Evolutionary conservation across 192 early-diverging fungal genomes (phyloP), one percentile per base, ranked within the genome.

Genomic region (Podila horticola): DNA sequence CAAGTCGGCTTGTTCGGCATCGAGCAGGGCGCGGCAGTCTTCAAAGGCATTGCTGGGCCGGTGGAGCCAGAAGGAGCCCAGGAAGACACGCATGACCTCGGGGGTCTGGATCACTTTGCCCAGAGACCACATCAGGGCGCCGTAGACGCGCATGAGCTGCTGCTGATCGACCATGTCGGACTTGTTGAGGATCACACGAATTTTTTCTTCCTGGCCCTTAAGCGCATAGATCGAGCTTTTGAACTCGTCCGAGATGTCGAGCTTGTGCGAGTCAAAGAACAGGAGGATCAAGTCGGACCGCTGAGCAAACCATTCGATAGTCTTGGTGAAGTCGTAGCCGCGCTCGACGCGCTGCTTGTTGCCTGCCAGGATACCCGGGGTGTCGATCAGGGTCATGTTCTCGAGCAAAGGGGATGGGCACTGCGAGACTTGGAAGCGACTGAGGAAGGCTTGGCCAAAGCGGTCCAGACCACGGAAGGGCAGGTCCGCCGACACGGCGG

Each of bases 61-160:
- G 31, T 89, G 82, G 5, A 88, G 84, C 95, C 95, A 95, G 81
- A 96, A 95, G 28, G 91, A 93, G n/a, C 92, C 88, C 62, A 93
- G 66, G 69, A 91, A 96, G 24, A 97, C 96, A 19, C 95, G 88
- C 83, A 91, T 91, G 49, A 97, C 96, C 83, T 97, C 96, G n/a
- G 96, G 95, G 10, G 93, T 96, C 48, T 92, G 87, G 28, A 97
- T 87, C 8, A 96, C 94, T 79, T 94, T 94, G 49, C 95, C 96
- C 20, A 97, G 86, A 19, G 94, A 94, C 95, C 94, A 97, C 96
- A 97, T 97, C 83, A 97, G 79, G 4, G 96, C 95, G 63, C 96
- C 96, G 82, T 97, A 92, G 67, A 97, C 94, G 28, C 95, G 81
- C 93, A 96, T 94, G 70, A 97, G 82, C 82, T 97, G 92, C 74